phyloP scores from a whole-genome alignment of 345 rosid species.

The Gossypium herbaceum region DNA sequence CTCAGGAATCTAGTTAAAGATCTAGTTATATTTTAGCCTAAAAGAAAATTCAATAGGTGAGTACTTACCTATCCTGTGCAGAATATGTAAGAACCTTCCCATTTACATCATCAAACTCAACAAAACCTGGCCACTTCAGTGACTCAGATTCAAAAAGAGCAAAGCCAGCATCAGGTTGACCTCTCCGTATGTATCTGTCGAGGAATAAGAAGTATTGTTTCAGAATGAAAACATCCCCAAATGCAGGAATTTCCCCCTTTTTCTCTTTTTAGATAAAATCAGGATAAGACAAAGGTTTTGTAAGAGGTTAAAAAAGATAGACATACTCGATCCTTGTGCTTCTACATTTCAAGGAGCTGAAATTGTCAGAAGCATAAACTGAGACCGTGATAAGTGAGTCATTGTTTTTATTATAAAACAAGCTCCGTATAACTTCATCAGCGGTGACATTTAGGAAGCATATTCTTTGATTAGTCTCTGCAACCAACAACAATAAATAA shows the following conservation, averaged over 20 bases:
- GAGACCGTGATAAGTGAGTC: slow-evolving; percentile 69
- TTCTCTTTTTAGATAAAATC: background rate
- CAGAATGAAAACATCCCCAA: background rate
- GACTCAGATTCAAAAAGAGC: slow-evolving; percentile 80
- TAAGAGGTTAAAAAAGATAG: background rate
- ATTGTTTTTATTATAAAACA: slow-evolving; percentile 65
- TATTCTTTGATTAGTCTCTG: slow-evolving; percentile 64
- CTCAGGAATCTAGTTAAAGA: background rate
- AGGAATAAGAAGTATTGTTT: background rate
- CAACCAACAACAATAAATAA: slow-evolving; percentile 7
- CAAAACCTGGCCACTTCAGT: slow-evolving; percentile 89
- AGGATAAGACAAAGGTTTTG: background rate
- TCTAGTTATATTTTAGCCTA: background rate
- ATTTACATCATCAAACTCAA: slow-evolving; percentile 88
- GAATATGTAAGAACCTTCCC: slow-evolving; percentile 82
- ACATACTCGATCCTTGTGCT: slow-evolving; percentile 60
- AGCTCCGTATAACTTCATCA: slow-evolving; percentile 63
- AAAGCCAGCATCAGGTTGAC: slow-evolving; percentile 74
- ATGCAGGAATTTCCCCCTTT: background rate
- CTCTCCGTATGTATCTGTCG: slow-evolving; percentile 61
- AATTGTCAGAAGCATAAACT: slow-evolving; percentile 59
- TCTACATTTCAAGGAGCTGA: slow-evolving; percentile 68
- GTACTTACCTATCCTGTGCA: slow-evolving; percentile 64
- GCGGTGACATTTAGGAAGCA: slow-evolving; percentile 59
- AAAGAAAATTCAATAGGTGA: background rate